Evolutionary conservation across 163 green algal genomes (phyloP).

Genomic region (Scenedesmus sp.): DNA sequence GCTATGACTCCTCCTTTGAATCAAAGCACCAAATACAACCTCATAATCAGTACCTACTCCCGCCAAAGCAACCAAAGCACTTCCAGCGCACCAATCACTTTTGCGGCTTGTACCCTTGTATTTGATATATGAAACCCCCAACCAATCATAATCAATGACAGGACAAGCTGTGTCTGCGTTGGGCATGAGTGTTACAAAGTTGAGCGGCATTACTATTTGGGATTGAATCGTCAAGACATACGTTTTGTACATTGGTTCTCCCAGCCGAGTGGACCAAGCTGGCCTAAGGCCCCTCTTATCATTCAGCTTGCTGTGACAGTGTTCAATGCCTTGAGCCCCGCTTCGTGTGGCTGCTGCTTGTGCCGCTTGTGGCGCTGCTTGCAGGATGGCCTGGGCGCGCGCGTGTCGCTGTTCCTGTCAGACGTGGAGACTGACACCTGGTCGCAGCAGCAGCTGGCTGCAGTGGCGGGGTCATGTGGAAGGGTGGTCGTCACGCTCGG

Average conservation of each 20-base stretch:
- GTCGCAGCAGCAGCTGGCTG: slow-evolving; percentile 64
- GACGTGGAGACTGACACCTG: slow-evolving; percentile 91
- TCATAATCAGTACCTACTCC: slow-evolving; percentile 52
- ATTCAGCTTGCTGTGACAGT: background rate
- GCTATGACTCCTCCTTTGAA: slow-evolving; percentile 50
- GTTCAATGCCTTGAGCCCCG: background rate
- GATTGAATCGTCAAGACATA: too few species aligned
- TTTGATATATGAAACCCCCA: too few species aligned
- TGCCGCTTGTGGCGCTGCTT: background rate
- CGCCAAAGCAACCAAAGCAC: slow-evolving; percentile 47
- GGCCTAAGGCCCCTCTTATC: too few species aligned
- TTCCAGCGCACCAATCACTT: slow-evolving; percentile 40
- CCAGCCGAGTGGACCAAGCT: too few species aligned
- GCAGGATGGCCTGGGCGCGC: slow-evolving; percentile 69
- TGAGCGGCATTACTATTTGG: too few species aligned
- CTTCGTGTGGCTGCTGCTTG: too few species aligned
- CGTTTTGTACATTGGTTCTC: too few species aligned
- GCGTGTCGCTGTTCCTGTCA: slow-evolving; percentile 85
- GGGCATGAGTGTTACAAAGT: too few species aligned
- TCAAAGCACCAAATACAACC: slow-evolving; percentile 49
- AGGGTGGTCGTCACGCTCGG: slow-evolving; percentile 82
- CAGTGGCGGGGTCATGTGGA: slow-evolving; percentile 52
- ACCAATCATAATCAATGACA: too few species aligned
- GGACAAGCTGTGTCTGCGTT: too few species aligned
- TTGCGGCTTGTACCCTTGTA: slow-evolving; percentile 18